Evolutionary conservation across 2,329 filamentous ascomycete genomes (phyloP).

Genomic region (Diaporthe sp.): DNA sequence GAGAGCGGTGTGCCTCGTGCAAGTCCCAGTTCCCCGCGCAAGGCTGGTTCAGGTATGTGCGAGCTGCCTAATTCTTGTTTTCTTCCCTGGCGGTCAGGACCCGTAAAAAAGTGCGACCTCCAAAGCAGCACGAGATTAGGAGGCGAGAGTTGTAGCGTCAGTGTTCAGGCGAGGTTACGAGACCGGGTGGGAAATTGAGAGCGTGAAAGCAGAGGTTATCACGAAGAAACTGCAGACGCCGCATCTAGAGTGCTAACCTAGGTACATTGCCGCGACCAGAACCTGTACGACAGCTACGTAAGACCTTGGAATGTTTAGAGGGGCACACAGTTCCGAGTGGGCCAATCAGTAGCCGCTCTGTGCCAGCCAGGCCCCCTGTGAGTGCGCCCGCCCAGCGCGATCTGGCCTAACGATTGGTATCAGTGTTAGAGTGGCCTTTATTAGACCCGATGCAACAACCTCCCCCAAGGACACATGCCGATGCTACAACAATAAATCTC

Average conservation of each 20-base stretch:
- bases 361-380: conserved; percentile 36
- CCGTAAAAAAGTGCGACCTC: background rate
- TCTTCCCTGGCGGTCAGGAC: background rate
- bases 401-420: conserved; percentile 46
- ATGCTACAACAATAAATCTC: conserved; percentile 32
- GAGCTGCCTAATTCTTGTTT: background rate
- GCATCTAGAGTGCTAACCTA: background rate
- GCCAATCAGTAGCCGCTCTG: conserved; percentile 23
- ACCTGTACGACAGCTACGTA: conserved; percentile 27
- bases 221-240: conserved; percentile 17
- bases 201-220: background rate
- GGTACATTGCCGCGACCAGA: conserved; percentile 7
- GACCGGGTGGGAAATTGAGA: background rate
- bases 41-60: background rate
- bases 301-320: conserved; percentile 28
- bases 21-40: conserved; percentile 29
- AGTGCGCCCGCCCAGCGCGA: conserved; percentile 43
- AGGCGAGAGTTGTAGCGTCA: background rate
- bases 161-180: background rate
- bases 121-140: background rate
- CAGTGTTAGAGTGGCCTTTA: conserved; percentile 36
- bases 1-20: conserved; percentile 23
- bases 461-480: conserved; percentile 12
- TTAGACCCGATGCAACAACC: conserved; percentile 24
- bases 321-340: conserved; percentile 34